Evolutionary conservation across 2,329 filamentous ascomycete species (phyloP), one percentile per base, ranked within the genome.

Genomic region (Cladosporium sp.): DNA sequence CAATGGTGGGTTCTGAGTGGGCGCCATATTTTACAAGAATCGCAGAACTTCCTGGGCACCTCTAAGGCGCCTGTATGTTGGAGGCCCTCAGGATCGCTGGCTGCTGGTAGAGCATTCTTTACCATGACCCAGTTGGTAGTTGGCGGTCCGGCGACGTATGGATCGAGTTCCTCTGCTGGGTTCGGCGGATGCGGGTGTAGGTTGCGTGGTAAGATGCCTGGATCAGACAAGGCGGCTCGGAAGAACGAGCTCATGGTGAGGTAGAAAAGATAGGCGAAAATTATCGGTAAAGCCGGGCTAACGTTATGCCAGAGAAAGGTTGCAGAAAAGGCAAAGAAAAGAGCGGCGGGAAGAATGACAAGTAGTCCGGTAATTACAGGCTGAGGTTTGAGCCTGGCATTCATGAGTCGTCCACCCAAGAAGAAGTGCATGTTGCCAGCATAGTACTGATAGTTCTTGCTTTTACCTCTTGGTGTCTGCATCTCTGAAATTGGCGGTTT

Each of bases 41-140:
- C 94, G 85, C 95, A 99, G 80, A 96, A 97, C 80, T 99, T 98
- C 67, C 94, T 93, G 0, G 95, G 95, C 1, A 99, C 93, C 77
- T 99, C 95, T 92, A 99, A 97, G 6, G 93, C 93, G 16, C 64
- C 58, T 10, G 58, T 66, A 91, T 57, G 62, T n/a, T 68, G 67
- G 44, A 65, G 57, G 16, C 66, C 69, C 52, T 71, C 69, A 5
- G 67, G 62, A 26, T 65, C 62, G 33, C 60, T 40, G 8, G 66
- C 64, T 10, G 65, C 65, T 7, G 67, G 50, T 40, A 62, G 64
- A 49, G 57, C 66, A 62, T 50, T 67, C 64, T 74, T 74, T 71
- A 98, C 91, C 81, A 96, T 87, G 8, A 91, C 91, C 95, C 95
- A 99, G 77, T 96, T 93, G 61, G 92, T 98, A 7, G 91, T 95